These are phyloP conservation scores for Beta macrorhiza DNA, from an alignment of 179 eudicot species.

Conservation along the genomic window DNA sequence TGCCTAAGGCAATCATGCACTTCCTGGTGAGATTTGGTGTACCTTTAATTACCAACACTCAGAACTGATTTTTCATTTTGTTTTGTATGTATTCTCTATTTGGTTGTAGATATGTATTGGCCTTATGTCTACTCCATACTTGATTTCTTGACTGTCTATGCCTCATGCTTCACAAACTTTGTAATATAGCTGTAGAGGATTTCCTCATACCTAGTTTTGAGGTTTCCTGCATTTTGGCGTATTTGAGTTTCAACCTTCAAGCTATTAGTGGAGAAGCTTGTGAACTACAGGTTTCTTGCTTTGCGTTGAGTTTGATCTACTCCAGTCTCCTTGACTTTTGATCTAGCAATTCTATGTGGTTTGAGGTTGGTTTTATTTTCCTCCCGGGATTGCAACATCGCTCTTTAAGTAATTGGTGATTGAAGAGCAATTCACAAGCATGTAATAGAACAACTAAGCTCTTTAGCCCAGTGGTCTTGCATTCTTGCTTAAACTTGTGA, in stretches of 20 bases:
- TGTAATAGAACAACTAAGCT: neutral
- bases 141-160: neutral
- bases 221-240: neutral
- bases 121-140: neutral
- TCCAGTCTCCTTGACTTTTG: neutral
- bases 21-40: slow-evolving; percentile 59
- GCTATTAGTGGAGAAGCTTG: neutral
- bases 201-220: neutral
- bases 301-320: neutral
- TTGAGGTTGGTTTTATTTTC: neutral
- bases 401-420: neutral
- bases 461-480: neutral
- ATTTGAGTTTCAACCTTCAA: neutral
- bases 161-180: neutral
- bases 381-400: neutral
- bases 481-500: neutral
- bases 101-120: neutral
- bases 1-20: slow-evolving; percentile 98
- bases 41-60: no score
- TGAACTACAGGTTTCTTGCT: neutral
- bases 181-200: neutral
- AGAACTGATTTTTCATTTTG: no score
- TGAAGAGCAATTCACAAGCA: neutral
- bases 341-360: neutral
- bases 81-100: neutral